Base-by-base conservation (phyloP, 2,329 filamentous ascomycete species). In the Verruconis gallopava region DNA sequence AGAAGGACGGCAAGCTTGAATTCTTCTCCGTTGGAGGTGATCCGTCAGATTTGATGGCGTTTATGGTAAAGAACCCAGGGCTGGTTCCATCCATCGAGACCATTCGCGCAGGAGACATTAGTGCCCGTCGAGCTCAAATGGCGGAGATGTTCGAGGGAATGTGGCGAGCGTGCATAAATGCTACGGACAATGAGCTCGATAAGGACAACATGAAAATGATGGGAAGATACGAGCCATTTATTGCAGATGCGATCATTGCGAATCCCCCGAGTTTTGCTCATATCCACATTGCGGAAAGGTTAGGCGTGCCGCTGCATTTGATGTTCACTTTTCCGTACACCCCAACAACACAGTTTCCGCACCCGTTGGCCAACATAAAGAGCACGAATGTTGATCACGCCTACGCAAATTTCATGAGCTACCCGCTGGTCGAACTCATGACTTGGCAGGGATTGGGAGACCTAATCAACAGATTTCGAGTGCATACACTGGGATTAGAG, bases 261-360 rank as follows among this genome's bases (percentile, higher is more conserved):
- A 85, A 86, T 46, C 81, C 81, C 2, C 81, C 81, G 0, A 82
- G 78, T 51, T 85, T 85, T 59, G 81, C 79, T 0, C 81, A 85
- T 51, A 67, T 85, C 2, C 81, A 86, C 52, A 72, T 79, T 45
- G 81, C 81, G 0, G 79, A 86, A 58, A 82, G 81, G 57, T 60
- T 85, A 51, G 81, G 79, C 0, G 76, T 85, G 38, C 81, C 81
- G 0, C 55, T 85, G 5, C 81, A 86, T 51, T 75, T 93, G 59
- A 93, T 93, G 82, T 94, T 93, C 61, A 94, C 86, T 45, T 82
- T 94, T 85, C 86, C 86, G 0, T 93, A 85, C 80, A 83, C 83
- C 1, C 80, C 85, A 0, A 93, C 86, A 0, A 77, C 84, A 55
- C 75, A 81, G 0, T 93, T 93, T 49, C 83, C 85, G 0, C 86